A percentile compares a stretch with the other conserved stretches of the same genome.
phyloP scores from a whole-genome alignment of 2,329 filamentous ascomycete genomes.

The Plenodomus tracheiphilus region DNA sequence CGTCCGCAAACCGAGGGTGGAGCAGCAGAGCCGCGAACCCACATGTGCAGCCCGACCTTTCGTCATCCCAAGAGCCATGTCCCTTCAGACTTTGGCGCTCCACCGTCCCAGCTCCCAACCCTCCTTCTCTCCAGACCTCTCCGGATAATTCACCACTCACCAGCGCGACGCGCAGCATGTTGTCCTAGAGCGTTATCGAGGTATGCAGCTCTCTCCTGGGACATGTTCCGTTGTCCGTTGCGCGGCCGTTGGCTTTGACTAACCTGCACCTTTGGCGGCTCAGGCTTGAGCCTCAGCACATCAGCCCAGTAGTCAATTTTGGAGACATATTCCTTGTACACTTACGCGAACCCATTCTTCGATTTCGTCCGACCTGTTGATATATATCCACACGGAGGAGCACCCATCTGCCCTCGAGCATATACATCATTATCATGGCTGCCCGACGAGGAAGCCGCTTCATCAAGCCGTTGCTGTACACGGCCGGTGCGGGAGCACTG shows the following conservation, averaged over 20 bases:
- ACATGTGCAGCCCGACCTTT: conserved; percentile 1
- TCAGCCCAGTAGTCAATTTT: conserved; percentile 10
- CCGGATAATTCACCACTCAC: conserved; percentile 12
- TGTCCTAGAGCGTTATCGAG: conserved; percentile 14
- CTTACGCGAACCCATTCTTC: conserved; percentile 4
- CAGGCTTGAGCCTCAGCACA: conserved; percentile 21
- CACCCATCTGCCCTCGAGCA: neutral
- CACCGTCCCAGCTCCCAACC: conserved; percentile 12
- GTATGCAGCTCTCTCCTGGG: conserved; percentile 1
- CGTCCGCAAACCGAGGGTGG: neutral
- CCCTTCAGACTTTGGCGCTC: conserved; percentile 22
- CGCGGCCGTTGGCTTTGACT: conserved; percentile 18
- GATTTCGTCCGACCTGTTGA: neutral
- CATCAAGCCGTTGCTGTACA: conserved; percentile 62
- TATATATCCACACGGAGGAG: neutral
- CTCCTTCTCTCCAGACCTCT: conserved; percentile 6
- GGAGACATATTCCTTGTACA: conserved; percentile 6
- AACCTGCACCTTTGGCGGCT: conserved; percentile 4
- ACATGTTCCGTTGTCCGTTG: conserved; percentile 14
- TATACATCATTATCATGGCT: conserved; percentile 32
- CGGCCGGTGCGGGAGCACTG: conserved; percentile 57
- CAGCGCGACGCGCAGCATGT: conserved; percentile 19
- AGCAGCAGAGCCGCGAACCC: neutral
- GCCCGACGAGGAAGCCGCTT: conserved; percentile 49
- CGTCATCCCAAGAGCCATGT: conserved; percentile 17